A percentile compares a stretch with the other conserved stretches of the same genome.
Conservation (phyloP, 257 asterid species). For the Fraxinus pennsylvanica region DNA sequence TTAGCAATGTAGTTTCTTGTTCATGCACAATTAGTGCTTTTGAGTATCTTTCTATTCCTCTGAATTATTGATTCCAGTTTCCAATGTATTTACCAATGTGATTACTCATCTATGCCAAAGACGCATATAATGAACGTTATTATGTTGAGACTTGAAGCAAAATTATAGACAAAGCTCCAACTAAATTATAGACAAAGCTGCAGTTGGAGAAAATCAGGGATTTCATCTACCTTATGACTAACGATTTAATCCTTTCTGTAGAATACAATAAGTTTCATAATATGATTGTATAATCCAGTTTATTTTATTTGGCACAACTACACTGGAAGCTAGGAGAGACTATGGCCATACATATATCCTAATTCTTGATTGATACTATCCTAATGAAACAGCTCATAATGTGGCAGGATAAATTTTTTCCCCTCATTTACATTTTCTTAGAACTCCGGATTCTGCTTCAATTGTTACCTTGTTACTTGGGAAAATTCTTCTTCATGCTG, state of each 20-base stretch:
- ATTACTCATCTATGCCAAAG: neutral
- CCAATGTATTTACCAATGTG: too few relatives aligned
- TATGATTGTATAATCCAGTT: neutral
- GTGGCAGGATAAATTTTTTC: too few relatives aligned
- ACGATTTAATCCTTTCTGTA: neutral
- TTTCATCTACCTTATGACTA: neutral
- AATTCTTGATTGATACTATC: constrained; percentile 15
- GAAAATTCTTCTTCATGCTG: constrained; percentile 22
- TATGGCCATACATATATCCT: neutral
- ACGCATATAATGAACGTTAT: neutral
- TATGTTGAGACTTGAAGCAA: neutral
- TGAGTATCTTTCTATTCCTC: neutral
- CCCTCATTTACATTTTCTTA: neutral
- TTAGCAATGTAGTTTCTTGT: neutral
- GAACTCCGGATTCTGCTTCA: neutral
- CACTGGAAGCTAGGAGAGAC: neutral
- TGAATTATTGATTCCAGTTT: neutral
- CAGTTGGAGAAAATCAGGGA: neutral
- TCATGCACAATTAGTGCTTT: neutral
- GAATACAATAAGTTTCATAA: neutral
- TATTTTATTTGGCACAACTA: neutral
- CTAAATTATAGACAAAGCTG: neutral
- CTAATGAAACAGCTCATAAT: constrained; percentile 18
- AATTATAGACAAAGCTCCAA: too few relatives aligned
- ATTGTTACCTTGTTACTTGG: constrained; percentile 13